Percentiles rank a stretch among this genome's conserved stretches.
Conservation (phyloP, 805 yeast species). For the Saccharomycopsis sp. region DNA sequence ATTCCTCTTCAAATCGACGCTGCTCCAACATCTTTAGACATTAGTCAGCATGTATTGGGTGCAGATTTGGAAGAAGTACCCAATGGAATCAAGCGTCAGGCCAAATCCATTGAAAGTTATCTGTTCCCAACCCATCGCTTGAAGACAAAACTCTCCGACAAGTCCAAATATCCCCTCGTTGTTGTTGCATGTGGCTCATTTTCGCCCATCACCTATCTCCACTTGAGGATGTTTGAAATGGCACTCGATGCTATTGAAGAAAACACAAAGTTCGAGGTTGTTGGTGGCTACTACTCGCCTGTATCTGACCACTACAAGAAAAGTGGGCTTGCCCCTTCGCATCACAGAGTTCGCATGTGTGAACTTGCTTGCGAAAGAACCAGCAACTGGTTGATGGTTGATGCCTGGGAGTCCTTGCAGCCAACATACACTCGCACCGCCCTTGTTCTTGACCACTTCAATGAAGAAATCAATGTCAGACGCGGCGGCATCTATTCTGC, state of each 20-base stretch:
- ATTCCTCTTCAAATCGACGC: not conserved
- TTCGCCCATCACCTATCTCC: slow-evolving; percentile 90
- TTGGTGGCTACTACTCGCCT: slow-evolving; percentile 95
- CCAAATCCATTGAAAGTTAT: slow-evolving; percentile 58
- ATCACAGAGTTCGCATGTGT: slow-evolving; percentile 94
- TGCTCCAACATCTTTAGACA: not conserved
- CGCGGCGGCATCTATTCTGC: slow-evolving; percentile 70
- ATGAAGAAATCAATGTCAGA: slow-evolving; percentile 85
- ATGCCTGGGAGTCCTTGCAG: slow-evolving; percentile 97
- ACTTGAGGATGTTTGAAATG: slow-evolving; percentile 97
- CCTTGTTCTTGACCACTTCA: slow-evolving; percentile 89
- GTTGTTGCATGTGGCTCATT: slow-evolving; percentile 97
- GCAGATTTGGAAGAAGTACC: slow-evolving; percentile 98
- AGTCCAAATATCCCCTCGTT: slow-evolving; percentile 78
- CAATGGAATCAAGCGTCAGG: slow-evolving; percentile 84
- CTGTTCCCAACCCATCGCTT: slow-evolving; percentile 83
- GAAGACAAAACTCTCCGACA: slow-evolving; percentile 58
- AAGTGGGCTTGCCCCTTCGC: slow-evolving; percentile 82
- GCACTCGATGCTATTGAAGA: slow-evolving; percentile 90
- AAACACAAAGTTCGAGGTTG: slow-evolving; percentile 86
- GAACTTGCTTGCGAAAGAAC: slow-evolving; percentile 97
- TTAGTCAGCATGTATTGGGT: slow-evolving; percentile 8
- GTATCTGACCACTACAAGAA: slow-evolving; percentile 89
- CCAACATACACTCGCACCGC: slow-evolving; percentile 90
- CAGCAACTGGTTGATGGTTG: slow-evolving; percentile 96